Conservation (phyloP, 2,329 filamentous ascomycete genomes). For the Exophiala phaeomuriformis region DNA sequence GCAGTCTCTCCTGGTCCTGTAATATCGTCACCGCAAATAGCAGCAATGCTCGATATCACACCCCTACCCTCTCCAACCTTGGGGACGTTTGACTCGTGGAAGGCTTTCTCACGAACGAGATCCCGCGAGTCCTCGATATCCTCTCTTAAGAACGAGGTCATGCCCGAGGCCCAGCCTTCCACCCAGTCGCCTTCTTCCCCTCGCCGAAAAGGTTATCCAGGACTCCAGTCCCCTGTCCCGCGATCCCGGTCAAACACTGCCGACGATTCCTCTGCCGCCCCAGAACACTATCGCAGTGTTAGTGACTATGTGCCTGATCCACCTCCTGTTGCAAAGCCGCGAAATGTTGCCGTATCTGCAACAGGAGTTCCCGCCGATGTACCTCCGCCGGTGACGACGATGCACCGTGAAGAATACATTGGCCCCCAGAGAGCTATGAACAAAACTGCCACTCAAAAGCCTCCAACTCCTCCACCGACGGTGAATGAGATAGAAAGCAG, state of each 20-base stretch:
- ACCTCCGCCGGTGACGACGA: constrained; percentile 45
- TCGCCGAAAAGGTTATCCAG: constrained; percentile 36
- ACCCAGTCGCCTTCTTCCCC: constrained; percentile 27
- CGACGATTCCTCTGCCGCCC: constrained; percentile 21
- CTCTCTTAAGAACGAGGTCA: constrained; percentile 31
- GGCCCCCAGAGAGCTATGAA: constrained; percentile 70
- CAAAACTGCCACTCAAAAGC: constrained; percentile 46
- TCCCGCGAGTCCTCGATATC: constrained; percentile 38
- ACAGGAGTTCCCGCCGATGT: constrained; percentile 42
- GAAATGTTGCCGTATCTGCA: constrained; percentile 66
- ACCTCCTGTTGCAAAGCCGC: constrained; percentile 56
- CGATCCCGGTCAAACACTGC: constrained; percentile 8
- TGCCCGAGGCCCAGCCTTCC: constrained; percentile 8
- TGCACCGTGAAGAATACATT: constrained; percentile 73
- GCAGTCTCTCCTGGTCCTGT: constrained; percentile 55
- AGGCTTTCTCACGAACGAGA: constrained; percentile 41
- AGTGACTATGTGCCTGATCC: constrained; percentile 80
- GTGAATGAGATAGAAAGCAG: constrained; percentile 48
- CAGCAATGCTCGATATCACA: constrained; percentile 70
- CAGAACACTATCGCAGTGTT: constrained; percentile 66
- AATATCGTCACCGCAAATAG: constrained; percentile 65
- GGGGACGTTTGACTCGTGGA: constrained; percentile 64
- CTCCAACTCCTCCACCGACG: constrained; percentile 67
- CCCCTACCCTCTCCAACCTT: constrained; percentile 68
- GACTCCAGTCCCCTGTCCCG: constrained; percentile 30